Percentiles rank a stretch among this genome's conserved stretches.
Evolutionary conservation across 352 stramenopile genomes (phyloP).

Genomic region (Phytophthora crassamura): DNA sequence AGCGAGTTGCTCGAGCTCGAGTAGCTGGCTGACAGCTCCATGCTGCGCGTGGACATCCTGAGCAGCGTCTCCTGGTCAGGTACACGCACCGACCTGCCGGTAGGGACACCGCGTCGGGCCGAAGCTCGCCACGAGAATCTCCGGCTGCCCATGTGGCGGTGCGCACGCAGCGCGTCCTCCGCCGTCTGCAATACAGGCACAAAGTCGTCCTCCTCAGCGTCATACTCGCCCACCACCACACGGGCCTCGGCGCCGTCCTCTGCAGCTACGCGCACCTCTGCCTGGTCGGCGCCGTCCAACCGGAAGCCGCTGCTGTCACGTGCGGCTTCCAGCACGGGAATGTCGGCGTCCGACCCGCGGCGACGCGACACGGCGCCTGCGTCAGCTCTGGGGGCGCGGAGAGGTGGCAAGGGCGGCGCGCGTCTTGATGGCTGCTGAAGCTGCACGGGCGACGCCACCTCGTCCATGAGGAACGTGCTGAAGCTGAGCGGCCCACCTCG

Average conservation of each 20-base stretch:
- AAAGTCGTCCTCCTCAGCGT: conserved; percentile 57
- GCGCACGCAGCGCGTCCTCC: conserved; percentile 56
- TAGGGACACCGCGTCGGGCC: conserved; percentile 31
- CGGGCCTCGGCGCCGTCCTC: conserved; percentile 43
- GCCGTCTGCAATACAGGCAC: conserved; percentile 74
- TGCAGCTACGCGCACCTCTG: conserved; percentile 30
- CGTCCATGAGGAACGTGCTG: conserved; percentile 69
- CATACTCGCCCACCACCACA: conserved; percentile 44
- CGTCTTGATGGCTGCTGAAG: conserved; percentile 27
- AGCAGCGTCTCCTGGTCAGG: conserved; percentile 57
- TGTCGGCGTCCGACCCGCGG: conserved; percentile 54
- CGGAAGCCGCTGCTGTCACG: conserved; percentile 51
- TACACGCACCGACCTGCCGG: conserved; percentile 32
- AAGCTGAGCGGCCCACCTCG: conserved; percentile 43
- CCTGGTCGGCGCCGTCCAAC: conserved; percentile 43
- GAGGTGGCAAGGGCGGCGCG: conserved; percentile 26
- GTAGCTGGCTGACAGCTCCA: conserved; percentile 44
- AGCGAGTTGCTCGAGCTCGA: conserved; percentile 44
- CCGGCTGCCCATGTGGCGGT: conserved; percentile 46
- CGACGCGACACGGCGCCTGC: conserved; percentile 10
- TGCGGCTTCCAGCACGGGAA: conserved; percentile 69
- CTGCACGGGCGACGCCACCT: conserved; percentile 41
- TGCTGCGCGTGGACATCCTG: conserved; percentile 53
- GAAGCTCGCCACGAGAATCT: conserved; percentile 64
- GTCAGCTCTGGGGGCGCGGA: conserved; percentile 18